Evolutionary conservation across 768 basidiomycete species (phyloP).

Genomic region (Mycena rebaudengoi): DNA sequence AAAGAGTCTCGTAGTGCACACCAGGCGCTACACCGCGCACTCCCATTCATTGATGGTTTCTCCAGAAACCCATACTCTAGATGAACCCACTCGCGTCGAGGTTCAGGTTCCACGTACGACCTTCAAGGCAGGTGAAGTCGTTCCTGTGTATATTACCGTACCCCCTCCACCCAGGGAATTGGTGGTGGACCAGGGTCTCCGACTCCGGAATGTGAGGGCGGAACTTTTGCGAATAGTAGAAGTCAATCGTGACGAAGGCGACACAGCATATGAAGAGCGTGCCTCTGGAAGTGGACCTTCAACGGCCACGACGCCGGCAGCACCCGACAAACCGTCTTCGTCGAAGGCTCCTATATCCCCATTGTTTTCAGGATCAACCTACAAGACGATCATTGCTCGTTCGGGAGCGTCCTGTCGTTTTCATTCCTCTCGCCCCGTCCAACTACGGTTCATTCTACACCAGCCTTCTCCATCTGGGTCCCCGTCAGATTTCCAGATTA

Average conservation of each 20-base stretch:
- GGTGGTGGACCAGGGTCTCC: slow-evolving; percentile 73
- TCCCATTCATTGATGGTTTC: slow-evolving; percentile 60
- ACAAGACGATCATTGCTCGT: slow-evolving; percentile 71
- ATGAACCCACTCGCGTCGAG: slow-evolving; percentile 72
- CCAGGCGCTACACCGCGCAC: slow-evolving; percentile 78
- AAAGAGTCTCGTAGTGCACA: slow-evolving; percentile 73
- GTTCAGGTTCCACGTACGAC: slow-evolving; percentile 77
- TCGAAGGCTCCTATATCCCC: slow-evolving; percentile 52
- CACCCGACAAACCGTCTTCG: slow-evolving; percentile 38
- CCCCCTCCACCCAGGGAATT: slow-evolving; percentile 76
- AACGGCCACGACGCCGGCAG: slow-evolving; percentile 37
- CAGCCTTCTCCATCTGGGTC: slow-evolving; percentile 60
- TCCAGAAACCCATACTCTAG: slow-evolving; percentile 65
- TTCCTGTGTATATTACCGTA: slow-evolving; percentile 83
- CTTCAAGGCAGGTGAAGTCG: slow-evolving; percentile 75
- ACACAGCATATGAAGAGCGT: slow-evolving; percentile 47
- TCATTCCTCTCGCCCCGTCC: slow-evolving; percentile 77
- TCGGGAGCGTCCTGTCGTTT: slow-evolving; percentile 95
- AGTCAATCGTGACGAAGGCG: slow-evolving; percentile 52
- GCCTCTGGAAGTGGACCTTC: slow-evolving; percentile 38
- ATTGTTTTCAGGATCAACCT: slow-evolving; percentile 49
- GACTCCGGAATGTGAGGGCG: slow-evolving; percentile 81
- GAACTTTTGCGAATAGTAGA: slow-evolving; percentile 78
- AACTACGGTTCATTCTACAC: slow-evolving; percentile 83
- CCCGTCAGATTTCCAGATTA: slow-evolving; percentile 54